A percentile compares a stretch with the other conserved stretches of the same genome.
These are phyloP conservation scores for Clonostachys rhizophaga DNA, from an alignment of 2,329 filamentous ascomycete genomes.

Conservation along the genomic window DNA sequence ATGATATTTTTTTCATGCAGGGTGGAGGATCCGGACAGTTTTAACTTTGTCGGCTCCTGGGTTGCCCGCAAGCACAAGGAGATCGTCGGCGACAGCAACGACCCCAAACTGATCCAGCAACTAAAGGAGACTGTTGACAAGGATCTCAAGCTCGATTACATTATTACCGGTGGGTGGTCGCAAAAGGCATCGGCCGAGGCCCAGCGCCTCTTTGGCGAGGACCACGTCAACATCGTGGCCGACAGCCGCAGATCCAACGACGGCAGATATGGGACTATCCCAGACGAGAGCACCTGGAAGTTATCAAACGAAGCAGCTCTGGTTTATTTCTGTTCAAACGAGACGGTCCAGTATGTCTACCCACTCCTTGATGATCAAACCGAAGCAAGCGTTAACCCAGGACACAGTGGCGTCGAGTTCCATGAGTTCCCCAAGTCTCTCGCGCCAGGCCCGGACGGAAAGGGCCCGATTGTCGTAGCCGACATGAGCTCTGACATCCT, in stretches of 20 bases:
- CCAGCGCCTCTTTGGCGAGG: conserved; percentile 67
- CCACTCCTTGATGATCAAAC: no score
- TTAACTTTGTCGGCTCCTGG: conserved; percentile 80
- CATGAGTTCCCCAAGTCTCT: conserved; percentile 65
- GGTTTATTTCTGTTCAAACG: conserved; percentile 83
- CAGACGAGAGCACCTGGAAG: conserved; percentile 71
- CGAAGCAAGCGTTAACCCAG: no score
- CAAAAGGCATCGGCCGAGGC: conserved; percentile 86
- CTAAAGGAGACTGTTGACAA: conserved; percentile 60
- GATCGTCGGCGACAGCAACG: conserved; percentile 50
- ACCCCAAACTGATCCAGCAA: conserved; percentile 47
- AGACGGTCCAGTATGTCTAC: conserved; percentile 47
- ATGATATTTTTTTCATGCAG: conserved; percentile 86
- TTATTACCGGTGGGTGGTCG: conserved; percentile 86
- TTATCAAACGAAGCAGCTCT: conserved; percentile 65
- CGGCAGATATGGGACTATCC: conserved; percentile 84
- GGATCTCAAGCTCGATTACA: conserved; percentile 79
- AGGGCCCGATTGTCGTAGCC: conserved; percentile 73
- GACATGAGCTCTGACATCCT: conserved; percentile 97
- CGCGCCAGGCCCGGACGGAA: conserved; percentile 50
- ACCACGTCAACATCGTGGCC: conserved; percentile 74
- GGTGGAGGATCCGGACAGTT: conserved; percentile 85
- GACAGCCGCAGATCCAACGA: conserved; percentile 63
- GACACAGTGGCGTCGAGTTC: conserved; percentile 62
- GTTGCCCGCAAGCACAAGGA: conserved; percentile 62